These are phyloP conservation scores for Blastocystis sp. DNA, from an alignment of 352 stramenopile genomes.

Conservation along the genomic window DNA sequence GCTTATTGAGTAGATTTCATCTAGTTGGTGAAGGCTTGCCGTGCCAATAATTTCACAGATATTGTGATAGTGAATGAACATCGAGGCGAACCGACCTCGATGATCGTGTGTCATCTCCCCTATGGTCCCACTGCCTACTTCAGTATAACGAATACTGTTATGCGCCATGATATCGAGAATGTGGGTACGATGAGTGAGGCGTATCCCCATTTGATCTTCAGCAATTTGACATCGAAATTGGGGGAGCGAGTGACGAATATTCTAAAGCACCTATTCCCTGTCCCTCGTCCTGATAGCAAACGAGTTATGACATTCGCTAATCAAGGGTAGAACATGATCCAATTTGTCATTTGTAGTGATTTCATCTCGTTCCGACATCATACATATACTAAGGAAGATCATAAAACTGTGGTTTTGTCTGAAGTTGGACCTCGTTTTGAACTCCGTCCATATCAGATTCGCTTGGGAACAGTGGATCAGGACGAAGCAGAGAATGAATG, in stretches of 20 bases:
- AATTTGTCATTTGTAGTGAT: slow-evolving; percentile 72
- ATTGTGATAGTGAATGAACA: slow-evolving; percentile 96
- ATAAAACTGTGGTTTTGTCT: slow-evolving; percentile 22
- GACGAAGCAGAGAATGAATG: slow-evolving; percentile 98
- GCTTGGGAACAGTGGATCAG: slow-evolving; percentile 94
- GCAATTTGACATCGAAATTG: slow-evolving; percentile 88
- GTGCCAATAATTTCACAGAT: slow-evolving; percentile 93
- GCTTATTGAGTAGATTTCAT: slow-evolving; percentile 66
- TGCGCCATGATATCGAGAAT: slow-evolving; percentile 97
- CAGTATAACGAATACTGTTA: slow-evolving; percentile 87
- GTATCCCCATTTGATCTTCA: slow-evolving; percentile 91
- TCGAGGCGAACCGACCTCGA: slow-evolving; percentile 90
- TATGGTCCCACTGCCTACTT: slow-evolving; percentile 98
- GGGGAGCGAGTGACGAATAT: slow-evolving; percentile 91
- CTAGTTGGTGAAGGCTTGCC: slow-evolving; percentile 89
- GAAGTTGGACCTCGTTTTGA: slow-evolving; percentile 94
- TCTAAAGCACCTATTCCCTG: slow-evolving; percentile 96
- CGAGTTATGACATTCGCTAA: slow-evolving; percentile 95
- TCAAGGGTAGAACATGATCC: slow-evolving; percentile 68
- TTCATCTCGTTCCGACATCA: slow-evolving; percentile 98
- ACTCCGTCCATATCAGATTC: slow-evolving; percentile 89
- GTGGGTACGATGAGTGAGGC: slow-evolving; percentile 81
- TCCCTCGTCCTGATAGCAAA: slow-evolving; percentile 89
- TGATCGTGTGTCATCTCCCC: slow-evolving; percentile 96
- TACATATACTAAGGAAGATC: slow-evolving; percentile 63